Evolutionary conservation across 192 early-diverging fungal species (phyloP), one percentile per base, ranked within the genome.

Genomic region (Blastocladiella britannica): DNA sequence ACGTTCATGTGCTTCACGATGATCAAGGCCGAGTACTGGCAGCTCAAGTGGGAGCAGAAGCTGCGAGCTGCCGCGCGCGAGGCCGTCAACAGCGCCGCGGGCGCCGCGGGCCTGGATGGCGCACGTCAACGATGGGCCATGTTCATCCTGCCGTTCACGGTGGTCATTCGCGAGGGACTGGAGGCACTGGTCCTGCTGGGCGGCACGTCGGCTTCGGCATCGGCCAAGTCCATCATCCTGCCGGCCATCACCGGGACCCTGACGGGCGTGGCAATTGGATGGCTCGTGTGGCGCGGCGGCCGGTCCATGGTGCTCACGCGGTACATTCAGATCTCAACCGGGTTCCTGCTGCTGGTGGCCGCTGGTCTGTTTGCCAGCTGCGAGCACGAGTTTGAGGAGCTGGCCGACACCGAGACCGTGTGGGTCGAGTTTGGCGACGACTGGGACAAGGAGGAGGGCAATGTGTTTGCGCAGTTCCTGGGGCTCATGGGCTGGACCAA

Each of bases 171-270:
- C 53, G 91, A 94, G 75, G 86, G 84, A 12, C 63, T 94, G 9
- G 91, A 94, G 63, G 80, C 86, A n/a, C 73, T 94, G 24, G 77
- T 94, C 8, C 87, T 94, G 68, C 70, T 94, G 53, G 89, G 79
- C 56, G 91, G 91, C 55, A 47, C 37, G 15, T 9, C 37, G 15
- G 78, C 22, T 64, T 91, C 51, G 72, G 74, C 25, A 9, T 60
- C 70, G 20, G 70, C 80, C 0, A 76, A 73, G 43, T 69, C 86
- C 12, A 85, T 94, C 57, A 89, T 89, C 26, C 73, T 94, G 24
- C 79, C 91, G 28, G 83, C 77, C 7, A 70, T 89, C 51, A 60
- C 70, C 58, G 91, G 88, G 31, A 58, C 87, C 27, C 7, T 85
- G 0, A 67, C 75, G 55, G 91, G 89, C 53, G 52, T 55, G 53